Evolutionary conservation across 2,329 filamentous ascomycete genomes (phyloP).

Genomic region (Microdochium nivale): DNA sequence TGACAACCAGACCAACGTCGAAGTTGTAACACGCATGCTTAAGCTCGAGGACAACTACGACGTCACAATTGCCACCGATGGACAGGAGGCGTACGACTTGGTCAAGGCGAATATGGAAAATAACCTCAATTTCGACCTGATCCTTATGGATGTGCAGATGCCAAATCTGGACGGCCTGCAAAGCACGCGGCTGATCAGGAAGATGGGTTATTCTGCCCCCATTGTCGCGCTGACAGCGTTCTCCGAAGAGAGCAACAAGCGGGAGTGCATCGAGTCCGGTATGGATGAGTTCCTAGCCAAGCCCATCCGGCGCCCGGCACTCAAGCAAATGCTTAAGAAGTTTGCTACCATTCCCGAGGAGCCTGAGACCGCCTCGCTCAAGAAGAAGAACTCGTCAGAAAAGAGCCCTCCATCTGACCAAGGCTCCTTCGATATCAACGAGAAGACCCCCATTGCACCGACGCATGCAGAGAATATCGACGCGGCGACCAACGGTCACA

Average conservation of each 20-base stretch:
- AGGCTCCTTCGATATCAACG: not conserved
- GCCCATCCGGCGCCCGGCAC: slow-evolving; percentile 69
- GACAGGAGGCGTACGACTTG: slow-evolving; percentile 78
- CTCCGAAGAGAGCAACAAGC: slow-evolving; percentile 80
- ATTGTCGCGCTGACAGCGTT: slow-evolving; percentile 91
- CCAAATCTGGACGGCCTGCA: slow-evolving; percentile 85
- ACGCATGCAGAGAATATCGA: not conserved
- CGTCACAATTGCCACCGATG: slow-evolving; percentile 79
- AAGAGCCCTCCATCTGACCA: not conserved
- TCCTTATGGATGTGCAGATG: slow-evolving; percentile 97
- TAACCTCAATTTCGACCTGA: slow-evolving; percentile 68
- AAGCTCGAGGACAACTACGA: slow-evolving; percentile 78
- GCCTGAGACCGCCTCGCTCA: slow-evolving; percentile 31
- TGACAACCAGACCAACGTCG: slow-evolving; percentile 48
- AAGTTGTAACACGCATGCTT: slow-evolving; percentile 52
- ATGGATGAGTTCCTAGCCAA: slow-evolving; percentile 85
- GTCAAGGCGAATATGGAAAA: slow-evolving; percentile 76
- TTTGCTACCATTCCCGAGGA: slow-evolving; percentile 77
- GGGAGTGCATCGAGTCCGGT: slow-evolving; percentile 77
- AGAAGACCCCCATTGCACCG: not conserved
- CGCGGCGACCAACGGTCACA: not conserved
- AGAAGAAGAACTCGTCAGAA: slow-evolving; percentile 16
- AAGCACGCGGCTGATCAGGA: slow-evolving; percentile 73
- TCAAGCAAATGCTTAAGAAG: slow-evolving; percentile 80
- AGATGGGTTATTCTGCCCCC: slow-evolving; percentile 78